These are phyloP conservation scores for Hamamelis virginiana DNA, from an alignment of 164 flowering plant genomes.

Conservation along the genomic window DNA sequence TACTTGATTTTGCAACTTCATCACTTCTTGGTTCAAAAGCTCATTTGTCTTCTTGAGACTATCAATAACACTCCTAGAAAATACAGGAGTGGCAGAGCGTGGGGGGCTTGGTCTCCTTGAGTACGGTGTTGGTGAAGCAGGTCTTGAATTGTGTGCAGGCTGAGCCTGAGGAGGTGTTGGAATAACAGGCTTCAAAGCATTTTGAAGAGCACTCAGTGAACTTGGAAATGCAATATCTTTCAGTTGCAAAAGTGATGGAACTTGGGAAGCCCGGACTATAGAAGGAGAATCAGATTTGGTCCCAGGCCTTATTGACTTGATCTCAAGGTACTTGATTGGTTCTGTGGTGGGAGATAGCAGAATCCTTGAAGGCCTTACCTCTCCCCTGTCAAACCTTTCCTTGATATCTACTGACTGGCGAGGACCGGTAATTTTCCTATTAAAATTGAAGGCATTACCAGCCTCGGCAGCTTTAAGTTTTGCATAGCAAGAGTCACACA, in stretches of 20 bases:
- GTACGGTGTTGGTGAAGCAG: conserved; percentile 55
- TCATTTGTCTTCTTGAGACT: conserved; percentile 75
- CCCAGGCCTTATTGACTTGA: conserved; percentile 37
- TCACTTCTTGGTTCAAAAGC: conserved; percentile 62
- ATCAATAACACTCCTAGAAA: conserved; percentile 69
- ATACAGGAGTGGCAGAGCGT: conserved; percentile 50
- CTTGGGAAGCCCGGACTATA: conserved; percentile 45
- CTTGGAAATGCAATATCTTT: conserved; percentile 65
- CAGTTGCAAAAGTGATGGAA: conserved; percentile 48
- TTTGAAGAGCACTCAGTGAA: conserved; percentile 52
- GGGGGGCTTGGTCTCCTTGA: conserved; percentile 79
- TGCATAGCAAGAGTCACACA: conserved; percentile 40
- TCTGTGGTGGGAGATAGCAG: conserved; percentile 50
- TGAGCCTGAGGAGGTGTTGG: conserved; percentile 15
- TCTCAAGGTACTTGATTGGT: conserved; percentile 49
- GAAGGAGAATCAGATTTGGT: conserved; percentile 25
- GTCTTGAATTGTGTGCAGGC: conserved; percentile 36
- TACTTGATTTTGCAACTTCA: conserved; percentile 56
- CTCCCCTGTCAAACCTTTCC: conserved; percentile 47
- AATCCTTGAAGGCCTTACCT: conserved; percentile 42
- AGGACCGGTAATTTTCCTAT: conserved; percentile 29
- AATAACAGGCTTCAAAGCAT: conserved; percentile 43
- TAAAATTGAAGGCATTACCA: conserved; percentile 28
- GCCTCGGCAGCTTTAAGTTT: conserved; percentile 44
- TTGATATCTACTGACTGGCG: conserved; percentile 43